A percentile compares a stretch with the other conserved stretches of the same genome.
Conservation (phyloP, 2,329 filamentous ascomycete species). For the Berkeleyomyces rouxiae region DNA sequence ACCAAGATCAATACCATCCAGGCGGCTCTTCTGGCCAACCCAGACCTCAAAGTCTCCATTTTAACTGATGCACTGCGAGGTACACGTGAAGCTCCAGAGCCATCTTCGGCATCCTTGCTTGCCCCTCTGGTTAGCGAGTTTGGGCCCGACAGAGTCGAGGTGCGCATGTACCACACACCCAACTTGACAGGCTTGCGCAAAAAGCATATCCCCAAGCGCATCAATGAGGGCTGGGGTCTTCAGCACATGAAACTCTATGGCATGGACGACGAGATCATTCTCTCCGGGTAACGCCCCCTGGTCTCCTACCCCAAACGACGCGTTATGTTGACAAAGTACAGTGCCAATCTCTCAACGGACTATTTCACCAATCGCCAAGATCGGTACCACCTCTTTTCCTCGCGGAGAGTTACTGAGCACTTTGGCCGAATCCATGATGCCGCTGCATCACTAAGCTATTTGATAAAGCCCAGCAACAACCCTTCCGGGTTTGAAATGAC, state of each 20-base stretch:
- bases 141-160: slow-evolving; percentile 66
- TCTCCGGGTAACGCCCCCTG: slow-evolving; percentile 53
- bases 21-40: slow-evolving; percentile 56
- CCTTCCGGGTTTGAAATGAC: slow-evolving; percentile 41
- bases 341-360: slow-evolving; percentile 75
- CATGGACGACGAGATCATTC: slow-evolving; percentile 83
- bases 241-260: slow-evolving; percentile 99
- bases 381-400: slow-evolving; percentile 80
- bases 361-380: slow-evolving; percentile 96
- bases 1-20: slow-evolving; percentile 56
- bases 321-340: slow-evolving; percentile 16
- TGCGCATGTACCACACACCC: slow-evolving; percentile 96
- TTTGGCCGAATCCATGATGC: slow-evolving; percentile 63
- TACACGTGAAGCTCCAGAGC: slow-evolving; percentile 71
- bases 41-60: slow-evolving; percentile 66
- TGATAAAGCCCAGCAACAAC: slow-evolving; percentile 44
- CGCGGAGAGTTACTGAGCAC: slow-evolving; percentile 62
- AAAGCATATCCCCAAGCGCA: slow-evolving; percentile 65
- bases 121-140: slow-evolving; percentile 73
- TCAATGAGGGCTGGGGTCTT: slow-evolving; percentile 96
- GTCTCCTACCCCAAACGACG: no score
- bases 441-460: slow-evolving; percentile 67
- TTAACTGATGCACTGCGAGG: slow-evolving; percentile 83
- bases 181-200: slow-evolving; percentile 82
- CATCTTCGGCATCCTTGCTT: slow-evolving; percentile 78